Base-by-base conservation (phyloP, 108 stramenopile genomes). In the Cyclotella sp. region DNA sequence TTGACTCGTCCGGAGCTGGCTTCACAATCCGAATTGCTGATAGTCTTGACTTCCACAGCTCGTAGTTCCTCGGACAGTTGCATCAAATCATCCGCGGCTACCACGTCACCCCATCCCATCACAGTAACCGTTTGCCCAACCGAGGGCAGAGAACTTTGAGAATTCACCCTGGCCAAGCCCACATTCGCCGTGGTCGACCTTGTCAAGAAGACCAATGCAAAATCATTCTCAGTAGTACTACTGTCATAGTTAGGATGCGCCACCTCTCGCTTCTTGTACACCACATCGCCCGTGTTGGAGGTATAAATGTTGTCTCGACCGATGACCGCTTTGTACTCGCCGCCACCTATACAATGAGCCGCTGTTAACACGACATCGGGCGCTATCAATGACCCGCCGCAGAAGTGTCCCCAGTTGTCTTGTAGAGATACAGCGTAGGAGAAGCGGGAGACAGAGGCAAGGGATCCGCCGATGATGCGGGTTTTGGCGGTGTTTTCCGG, bases 321-420 rank as follows among this genome's bases (percentile, higher is more conserved):
- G 22, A 81, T 55, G 13, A 73, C 55, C 0, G 53, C 72, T 6
- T 53, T 46, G 44, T 52, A 60, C 29, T 44, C 14, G 16, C 46
- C 55, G 13, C 46, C 55, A 0, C 70, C 69, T 27, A 46, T 46
- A 54, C 87, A 87, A 40, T 87, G 87, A 2, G 87, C 87, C n/a
- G 86, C 87, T 3, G 84, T 79, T 26, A 87, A 58, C 14, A 87
- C 75, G 9, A 84, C 72, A 67, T 85, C 75, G 16, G 72, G 68
- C 0, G 87, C 81, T 28, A 87, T 83, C 28, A 87, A 51, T 8
- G 84, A 69, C 18, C 84, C 84, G 15, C 84, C 87, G 41, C 87
- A 87, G 57, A 73, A 77, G 41, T 85, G 79, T 15, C 65, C 65
- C 21, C 26, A 54, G 24, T 6, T 34, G 39, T 76, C 75, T 47